These are phyloP conservation scores for Hypericum perforatum DNA, from an alignment of 345 rosid genomes.

Conservation along the genomic window DNA sequence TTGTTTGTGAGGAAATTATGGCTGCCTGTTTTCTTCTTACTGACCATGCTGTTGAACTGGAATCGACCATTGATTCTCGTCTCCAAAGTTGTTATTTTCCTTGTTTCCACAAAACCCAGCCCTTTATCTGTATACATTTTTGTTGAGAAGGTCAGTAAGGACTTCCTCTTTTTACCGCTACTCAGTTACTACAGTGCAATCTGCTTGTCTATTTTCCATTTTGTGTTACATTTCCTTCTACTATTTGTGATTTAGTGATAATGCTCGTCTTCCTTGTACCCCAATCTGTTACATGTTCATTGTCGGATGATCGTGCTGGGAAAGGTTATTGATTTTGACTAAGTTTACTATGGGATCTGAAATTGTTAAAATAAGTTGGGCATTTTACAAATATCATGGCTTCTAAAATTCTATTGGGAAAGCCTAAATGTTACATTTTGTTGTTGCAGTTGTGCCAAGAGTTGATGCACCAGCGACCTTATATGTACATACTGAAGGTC, in stretches of 20 bases:
- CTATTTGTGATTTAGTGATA: not conserved
- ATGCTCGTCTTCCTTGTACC: no score
- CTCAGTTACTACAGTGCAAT: not conserved
- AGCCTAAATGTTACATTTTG: constrained; percentile 11
- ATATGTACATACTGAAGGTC: constrained; percentile 27
- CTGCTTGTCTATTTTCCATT: not conserved
- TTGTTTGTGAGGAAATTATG: constrained; percentile 29
- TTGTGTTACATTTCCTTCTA: not conserved
- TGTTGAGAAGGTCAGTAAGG: constrained; percentile 32
- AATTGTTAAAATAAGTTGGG: no score
- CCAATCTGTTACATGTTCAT: no score
- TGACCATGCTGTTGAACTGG: constrained; percentile 32
- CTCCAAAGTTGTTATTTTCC: constrained; percentile 27
- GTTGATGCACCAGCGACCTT: constrained; percentile 22
- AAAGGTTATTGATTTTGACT: no score
- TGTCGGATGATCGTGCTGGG: no score
- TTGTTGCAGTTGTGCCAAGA: constrained; percentile 28
- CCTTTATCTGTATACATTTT: constrained; percentile 42
- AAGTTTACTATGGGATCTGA: no score
- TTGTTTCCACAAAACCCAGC: constrained; percentile 36
- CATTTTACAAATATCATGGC: no score
- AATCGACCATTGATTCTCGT: constrained; percentile 25
- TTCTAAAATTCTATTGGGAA: not conserved
- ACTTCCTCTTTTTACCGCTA: not conserved
- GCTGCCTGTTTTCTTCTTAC: constrained; percentile 32